Evolutionary conservation across 2,329 filamentous ascomycete species (phyloP).

Genomic region (Penicillium brasilianum): DNA sequence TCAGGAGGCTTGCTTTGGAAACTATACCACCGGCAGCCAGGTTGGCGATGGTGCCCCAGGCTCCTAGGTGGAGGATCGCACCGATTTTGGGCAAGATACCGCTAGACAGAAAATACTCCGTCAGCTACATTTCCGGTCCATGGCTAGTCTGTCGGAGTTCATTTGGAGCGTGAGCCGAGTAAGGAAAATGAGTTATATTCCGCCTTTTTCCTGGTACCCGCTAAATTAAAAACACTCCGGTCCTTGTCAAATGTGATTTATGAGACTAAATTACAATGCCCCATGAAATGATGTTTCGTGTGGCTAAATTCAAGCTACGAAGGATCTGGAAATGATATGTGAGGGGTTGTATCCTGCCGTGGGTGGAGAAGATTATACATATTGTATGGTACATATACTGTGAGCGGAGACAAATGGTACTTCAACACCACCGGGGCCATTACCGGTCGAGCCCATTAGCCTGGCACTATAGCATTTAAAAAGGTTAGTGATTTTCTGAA

Average conservation of each 20-base stretch:
- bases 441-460: not conserved
- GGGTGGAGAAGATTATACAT: not conserved
- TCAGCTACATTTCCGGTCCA: too few relatives aligned
- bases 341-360: too few relatives aligned
- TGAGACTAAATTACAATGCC: not conserved
- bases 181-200: too few relatives aligned
- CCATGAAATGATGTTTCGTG: too few relatives aligned
- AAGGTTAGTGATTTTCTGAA: not conserved
- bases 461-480: not conserved
- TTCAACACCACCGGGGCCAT: too few relatives aligned
- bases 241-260: too few relatives aligned
- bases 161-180: not conserved
- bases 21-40: conserved; percentile 31
- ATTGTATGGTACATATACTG: not conserved
- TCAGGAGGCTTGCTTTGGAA: conserved; percentile 39
- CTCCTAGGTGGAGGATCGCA: conserved; percentile 1
- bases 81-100: too few relatives aligned
- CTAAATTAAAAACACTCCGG: too few relatives aligned
- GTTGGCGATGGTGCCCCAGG: conserved; percentile 31
- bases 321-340: too few relatives aligned
- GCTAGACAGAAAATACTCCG: too few relatives aligned
- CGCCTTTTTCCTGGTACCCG: too few relatives aligned
- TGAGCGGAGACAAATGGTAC: not conserved
- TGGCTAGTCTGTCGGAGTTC: not conserved
- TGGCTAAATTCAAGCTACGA: too few relatives aligned